phyloP scores from a whole-genome alignment of 2,329 filamentous ascomycete genomes.

The Trichoderma sp. region DNA sequence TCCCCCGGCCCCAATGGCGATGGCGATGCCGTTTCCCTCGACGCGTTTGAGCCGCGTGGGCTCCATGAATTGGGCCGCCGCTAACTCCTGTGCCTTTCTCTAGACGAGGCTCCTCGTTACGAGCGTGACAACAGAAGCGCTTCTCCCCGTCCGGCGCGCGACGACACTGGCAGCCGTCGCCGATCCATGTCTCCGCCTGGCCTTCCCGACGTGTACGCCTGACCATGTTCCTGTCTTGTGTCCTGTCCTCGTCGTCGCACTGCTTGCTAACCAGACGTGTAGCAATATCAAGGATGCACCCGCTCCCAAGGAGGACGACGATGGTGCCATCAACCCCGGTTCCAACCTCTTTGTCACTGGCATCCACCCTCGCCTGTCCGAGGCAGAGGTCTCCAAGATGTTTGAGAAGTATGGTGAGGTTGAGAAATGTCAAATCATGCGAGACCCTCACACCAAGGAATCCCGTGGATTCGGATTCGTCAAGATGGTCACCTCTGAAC shows the following conservation, averaged over 20 bases:
- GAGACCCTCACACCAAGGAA: slow-evolving; percentile 96
- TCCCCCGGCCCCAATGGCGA: slow-evolving; percentile 8
- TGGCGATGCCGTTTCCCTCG: background rate
- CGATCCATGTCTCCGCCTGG: slow-evolving; percentile 60
- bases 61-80: background rate
- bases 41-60: slow-evolving; percentile 17
- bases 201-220: slow-evolving; percentile 37
- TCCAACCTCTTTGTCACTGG: slow-evolving; percentile 99
- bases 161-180: slow-evolving; percentile 58
- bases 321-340: slow-evolving; percentile 83
- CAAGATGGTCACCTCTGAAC: slow-evolving; percentile 94
- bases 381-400: slow-evolving; percentile 86
- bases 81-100: background rate
- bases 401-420: slow-evolving; percentile 99
- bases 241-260: background rate
- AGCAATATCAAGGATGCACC: slow-evolving; percentile 53
- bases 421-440: slow-evolving; percentile 99
- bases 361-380: slow-evolving; percentile 87
- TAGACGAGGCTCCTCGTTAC: slow-evolving; percentile 64
- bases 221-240: background rate
- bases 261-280: slow-evolving; percentile 20
- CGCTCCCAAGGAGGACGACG: slow-evolving; percentile 60
- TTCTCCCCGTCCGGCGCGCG: slow-evolving; percentile 58
- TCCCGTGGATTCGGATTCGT: slow-evolving; percentile 99
- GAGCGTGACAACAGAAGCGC: slow-evolving; percentile 65